Evolutionary conservation across 73 alveolate genomes (phyloP), one percentile per base, ranked within the genome.

Genomic region (Paramecium octaurelia): DNA sequence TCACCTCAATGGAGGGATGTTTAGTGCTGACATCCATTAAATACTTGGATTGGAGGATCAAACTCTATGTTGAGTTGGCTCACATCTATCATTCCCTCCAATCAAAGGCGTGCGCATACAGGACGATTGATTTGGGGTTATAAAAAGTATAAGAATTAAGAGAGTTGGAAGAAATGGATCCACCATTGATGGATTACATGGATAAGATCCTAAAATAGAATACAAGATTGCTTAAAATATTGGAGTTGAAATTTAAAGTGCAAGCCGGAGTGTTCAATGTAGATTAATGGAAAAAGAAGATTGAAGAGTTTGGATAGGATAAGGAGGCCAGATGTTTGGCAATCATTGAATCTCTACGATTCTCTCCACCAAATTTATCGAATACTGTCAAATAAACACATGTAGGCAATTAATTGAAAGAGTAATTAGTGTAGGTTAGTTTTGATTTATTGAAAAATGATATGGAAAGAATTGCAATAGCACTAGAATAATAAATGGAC

Each of bases 261-360:
- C 95, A 95, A 75, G 93, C 97, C 83, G 99, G 98, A 27, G 95
- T 94, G 43, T 93, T 97, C 40, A 96, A 96, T 58, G 95, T 98
- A 60, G 99, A 98, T 75, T 95, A 97, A 21, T 98, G 99, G 99
- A 98, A 96, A 94, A 98, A 98, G 97, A 97, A 97, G 91, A 93
- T 98, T 24, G 99, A 98, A 92, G 99, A 98, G 92, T 96, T 96
- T 93, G 95, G 93, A 35, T 73, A 85, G 21, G 94, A 95, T 85
- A 93, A 94, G 48, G 95, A 95, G 43, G 97, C 93, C 1, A 80
- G 96, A 54, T 59, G 94, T 29, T 94, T 96, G 36, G 97, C 97
- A n/a, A 93, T 96, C 64, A 89, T 95, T 29, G 98, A 97, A 89
- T 94, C 96, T 21, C 88, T 97, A 46, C 92, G 94, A 60, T 95